Percentiles rank a stretch among this genome's conserved stretches.
Evolutionary conservation across 495 filamentous ascomycete species (phyloP).

Genomic region (Neurospora pannonica): DNA sequence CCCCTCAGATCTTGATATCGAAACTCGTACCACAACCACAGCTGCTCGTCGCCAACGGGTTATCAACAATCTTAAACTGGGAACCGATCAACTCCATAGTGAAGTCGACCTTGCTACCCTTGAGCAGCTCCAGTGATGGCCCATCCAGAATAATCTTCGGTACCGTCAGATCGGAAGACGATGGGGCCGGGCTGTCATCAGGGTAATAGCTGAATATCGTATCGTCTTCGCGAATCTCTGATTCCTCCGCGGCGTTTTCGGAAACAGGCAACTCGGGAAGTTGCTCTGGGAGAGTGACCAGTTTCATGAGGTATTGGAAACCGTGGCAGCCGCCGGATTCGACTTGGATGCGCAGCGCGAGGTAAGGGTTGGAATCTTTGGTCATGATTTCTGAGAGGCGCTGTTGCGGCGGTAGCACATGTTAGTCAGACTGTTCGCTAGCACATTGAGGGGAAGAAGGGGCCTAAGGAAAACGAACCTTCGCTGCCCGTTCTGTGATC

Average conservation of each 20-base stretch:
- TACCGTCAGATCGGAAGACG: slow-evolving; percentile 9
- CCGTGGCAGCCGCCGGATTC: slow-evolving; percentile 93
- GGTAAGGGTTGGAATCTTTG: slow-evolving; percentile 67
- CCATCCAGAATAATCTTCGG: slow-evolving; percentile 87
- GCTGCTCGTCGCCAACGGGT: slow-evolving; percentile 81
- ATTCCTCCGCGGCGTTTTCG: slow-evolving; percentile 14
- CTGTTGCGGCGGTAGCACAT: slow-evolving; percentile 10
- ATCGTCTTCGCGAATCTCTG: slow-evolving; percentile 57
- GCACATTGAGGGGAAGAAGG: background rate
- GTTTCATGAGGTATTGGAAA: slow-evolving; percentile 92
- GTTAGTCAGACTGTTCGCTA: background rate
- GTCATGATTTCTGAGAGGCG: slow-evolving; percentile 63
- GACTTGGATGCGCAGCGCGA: slow-evolving; percentile 82
- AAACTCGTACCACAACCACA: slow-evolving; percentile 98
- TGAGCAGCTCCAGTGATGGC: slow-evolving; percentile 77
- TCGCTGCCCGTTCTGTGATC: slow-evolving; percentile 72
- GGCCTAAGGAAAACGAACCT: slow-evolving; percentile 42
- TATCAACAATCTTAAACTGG: slow-evolving; percentile 94
- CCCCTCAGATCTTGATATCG: slow-evolving; percentile 60
- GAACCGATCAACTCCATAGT: slow-evolving; percentile 96
- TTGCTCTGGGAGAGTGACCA: slow-evolving; percentile 49
- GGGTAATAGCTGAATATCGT: slow-evolving; percentile 42
- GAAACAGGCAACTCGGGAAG: slow-evolving; percentile 15
- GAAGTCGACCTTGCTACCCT: slow-evolving; percentile 89
- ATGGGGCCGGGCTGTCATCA: slow-evolving; percentile 1